phyloP scores from a whole-genome alignment of 768 basidiomycete species.

The Aureoboletus auriporus region DNA sequence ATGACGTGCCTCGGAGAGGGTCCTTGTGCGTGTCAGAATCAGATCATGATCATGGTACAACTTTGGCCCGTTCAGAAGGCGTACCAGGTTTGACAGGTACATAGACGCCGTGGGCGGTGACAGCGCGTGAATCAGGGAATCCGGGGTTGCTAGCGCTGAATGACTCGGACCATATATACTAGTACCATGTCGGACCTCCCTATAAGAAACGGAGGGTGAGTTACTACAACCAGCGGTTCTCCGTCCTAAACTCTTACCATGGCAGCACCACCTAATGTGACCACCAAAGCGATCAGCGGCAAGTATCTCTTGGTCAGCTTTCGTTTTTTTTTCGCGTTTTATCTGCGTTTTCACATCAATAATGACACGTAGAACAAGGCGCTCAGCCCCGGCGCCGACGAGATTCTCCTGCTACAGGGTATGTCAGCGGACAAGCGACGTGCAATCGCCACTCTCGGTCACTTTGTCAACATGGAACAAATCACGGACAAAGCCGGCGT shows the following conservation, averaged over 20 bases:
- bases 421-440: constrained; percentile 69
- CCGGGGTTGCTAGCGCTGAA: no score
- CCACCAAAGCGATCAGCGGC: constrained; percentile 57
- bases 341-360: not conserved
- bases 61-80: no score
- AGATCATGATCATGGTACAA: no score
- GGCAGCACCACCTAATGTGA: constrained; percentile 62
- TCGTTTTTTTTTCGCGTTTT: not conserved
- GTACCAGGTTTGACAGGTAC: no score
- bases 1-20: no score
- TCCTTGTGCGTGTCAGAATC: no score
- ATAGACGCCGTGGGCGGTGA: no score
- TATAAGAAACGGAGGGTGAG: no score
- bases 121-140: no score
- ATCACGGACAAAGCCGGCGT: constrained; percentile 53
- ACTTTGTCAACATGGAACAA: constrained; percentile 49
- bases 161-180: no score
- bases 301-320: constrained; percentile 55
- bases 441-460: constrained; percentile 53
- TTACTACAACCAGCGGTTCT: no score
- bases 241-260: constrained; percentile 32
- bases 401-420: constrained; percentile 67
- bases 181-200: no score
- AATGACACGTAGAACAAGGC: constrained; percentile 53
- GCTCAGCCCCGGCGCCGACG: constrained; percentile 58